Percentiles rank a stretch among this genome's conserved stretches.
These are phyloP conservation scores for Coniella vitis DNA, from an alignment of 2,329 filamentous ascomycete species.

Conservation along the genomic window DNA sequence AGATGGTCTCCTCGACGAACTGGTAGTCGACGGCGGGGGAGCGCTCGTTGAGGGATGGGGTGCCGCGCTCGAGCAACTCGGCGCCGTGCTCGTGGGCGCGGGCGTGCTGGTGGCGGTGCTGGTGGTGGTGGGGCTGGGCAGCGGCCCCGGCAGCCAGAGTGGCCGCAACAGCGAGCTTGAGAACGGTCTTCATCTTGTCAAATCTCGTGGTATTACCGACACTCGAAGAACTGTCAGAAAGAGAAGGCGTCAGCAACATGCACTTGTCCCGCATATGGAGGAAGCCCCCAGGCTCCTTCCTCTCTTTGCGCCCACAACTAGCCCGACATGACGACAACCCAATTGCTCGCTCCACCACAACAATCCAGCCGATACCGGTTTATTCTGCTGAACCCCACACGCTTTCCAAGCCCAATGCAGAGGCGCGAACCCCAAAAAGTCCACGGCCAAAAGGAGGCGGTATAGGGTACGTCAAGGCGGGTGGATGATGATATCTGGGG, in stretches of 20 bases:
- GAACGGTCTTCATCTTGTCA: constrained; percentile 40
- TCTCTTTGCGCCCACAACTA: too few species aligned
- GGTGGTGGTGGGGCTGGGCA: constrained; percentile 50
- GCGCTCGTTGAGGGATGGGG: constrained; percentile 23
- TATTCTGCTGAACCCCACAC: too few species aligned
- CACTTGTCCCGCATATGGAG: too few species aligned
- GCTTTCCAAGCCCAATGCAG: too few species aligned
- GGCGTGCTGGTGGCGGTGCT: constrained; percentile 52
- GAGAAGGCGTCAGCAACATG: constrained; percentile 13
- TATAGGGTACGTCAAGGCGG: too few species aligned
- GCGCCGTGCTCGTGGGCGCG: constrained; percentile 41
- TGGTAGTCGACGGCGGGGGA: constrained; percentile 45
- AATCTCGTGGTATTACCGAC: constrained; percentile 7
- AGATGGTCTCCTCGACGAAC: constrained; percentile 59
- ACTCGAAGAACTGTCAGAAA: constrained; percentile 15
- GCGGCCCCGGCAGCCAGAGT: constrained; percentile 44
- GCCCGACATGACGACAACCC: not conserved
- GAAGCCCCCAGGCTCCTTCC: too few species aligned
- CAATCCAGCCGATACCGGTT: too few species aligned
- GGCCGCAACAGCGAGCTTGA: constrained; percentile 45
- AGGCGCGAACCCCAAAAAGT: too few species aligned
- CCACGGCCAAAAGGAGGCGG: too few species aligned
- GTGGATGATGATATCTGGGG: too few species aligned
- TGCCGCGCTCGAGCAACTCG: constrained; percentile 38
- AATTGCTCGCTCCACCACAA: too few species aligned